A percentile compares a stretch with the other conserved stretches of the same genome.
Evolutionary conservation across 192 early-diverging fungal species (phyloP).

Genomic region (Backusella tarrabulga): DNA sequence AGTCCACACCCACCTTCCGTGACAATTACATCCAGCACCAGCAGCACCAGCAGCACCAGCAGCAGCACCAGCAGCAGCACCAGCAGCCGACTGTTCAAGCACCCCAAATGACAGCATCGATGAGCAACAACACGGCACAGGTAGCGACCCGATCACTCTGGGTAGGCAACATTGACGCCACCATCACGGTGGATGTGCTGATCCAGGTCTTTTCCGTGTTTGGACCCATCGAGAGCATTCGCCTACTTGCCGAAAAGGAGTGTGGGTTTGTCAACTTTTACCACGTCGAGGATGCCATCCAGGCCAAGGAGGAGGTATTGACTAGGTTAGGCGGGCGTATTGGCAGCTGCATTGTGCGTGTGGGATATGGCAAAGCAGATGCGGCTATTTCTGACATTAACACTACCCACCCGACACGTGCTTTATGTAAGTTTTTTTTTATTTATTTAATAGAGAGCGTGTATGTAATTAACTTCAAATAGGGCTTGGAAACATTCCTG

Average conservation of each 20-base stretch:
- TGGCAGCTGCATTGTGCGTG: constrained; percentile 73
- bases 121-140: constrained; percentile 15
- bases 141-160: constrained; percentile 87
- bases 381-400: constrained; percentile 25
- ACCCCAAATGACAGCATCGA: background rate
- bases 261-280: constrained; percentile 94
- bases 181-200: constrained; percentile 76
- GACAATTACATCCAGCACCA: background rate
- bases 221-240: constrained; percentile 86
- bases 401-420: constrained; percentile 59
- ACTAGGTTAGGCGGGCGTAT: constrained; percentile 67
- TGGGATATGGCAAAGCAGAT: constrained; percentile 82
- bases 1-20: background rate
- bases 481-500: constrained; percentile 94
- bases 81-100: background rate
- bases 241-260: constrained; percentile 90
- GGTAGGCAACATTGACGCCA: constrained; percentile 89
- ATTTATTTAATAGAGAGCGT: background rate
- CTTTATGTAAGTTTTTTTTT: constrained; percentile 52
- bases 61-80: background rate
- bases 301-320: constrained; percentile 84
- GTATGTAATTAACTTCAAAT: constrained; percentile 32
- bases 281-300: constrained; percentile 82
- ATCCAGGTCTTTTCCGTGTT: constrained; percentile 81
- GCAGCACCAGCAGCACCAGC: background rate